These are phyloP conservation scores for Cordyceps tenuipes DNA, from an alignment of 2,329 filamentous ascomycete genomes.

Conservation along the genomic window DNA sequence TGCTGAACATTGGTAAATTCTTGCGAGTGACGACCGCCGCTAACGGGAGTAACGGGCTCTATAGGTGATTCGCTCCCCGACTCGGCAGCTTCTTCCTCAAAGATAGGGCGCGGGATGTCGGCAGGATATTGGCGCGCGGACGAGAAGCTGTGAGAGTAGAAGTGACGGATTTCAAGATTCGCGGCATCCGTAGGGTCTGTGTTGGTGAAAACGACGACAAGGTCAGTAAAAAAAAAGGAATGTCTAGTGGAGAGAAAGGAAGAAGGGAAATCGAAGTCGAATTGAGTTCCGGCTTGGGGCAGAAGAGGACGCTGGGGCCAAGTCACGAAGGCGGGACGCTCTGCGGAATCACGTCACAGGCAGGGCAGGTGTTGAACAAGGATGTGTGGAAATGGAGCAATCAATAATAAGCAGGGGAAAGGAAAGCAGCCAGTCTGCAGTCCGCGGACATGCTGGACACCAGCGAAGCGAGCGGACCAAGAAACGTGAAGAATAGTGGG, in stretches of 20 bases:
- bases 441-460: background rate
- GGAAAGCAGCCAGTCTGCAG: background rate
- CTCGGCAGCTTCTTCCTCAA: slow-evolving; percentile 46
- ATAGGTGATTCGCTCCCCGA: slow-evolving; percentile 50
- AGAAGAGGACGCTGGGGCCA: background rate
- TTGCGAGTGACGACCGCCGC: slow-evolving; percentile 44
- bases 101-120: slow-evolving; percentile 44
- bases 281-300: background rate
- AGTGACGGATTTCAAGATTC: background rate
- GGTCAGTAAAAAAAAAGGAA: slow-evolving; percentile 13
- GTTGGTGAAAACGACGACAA: slow-evolving; percentile 12
- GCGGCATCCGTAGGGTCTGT: slow-evolving; percentile 5
- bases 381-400: slow-evolving; percentile 6
- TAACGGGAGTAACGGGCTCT: slow-evolving; percentile 55
- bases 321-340: slow-evolving; percentile 11
- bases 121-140: slow-evolving; percentile 40
- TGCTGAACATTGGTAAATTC: slow-evolving; percentile 40
- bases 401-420: slow-evolving; percentile 12
- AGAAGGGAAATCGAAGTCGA: background rate
- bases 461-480: slow-evolving; percentile 2
- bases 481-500: slow-evolving; percentile 9
- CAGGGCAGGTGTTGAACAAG: slow-evolving; percentile 9
- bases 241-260: background rate
- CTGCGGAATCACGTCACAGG: slow-evolving; percentile 12
- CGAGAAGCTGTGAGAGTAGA: slow-evolving; percentile 21